These are phyloP conservation scores for Colletotrichum musicola DNA, from an alignment of 2,329 filamentous ascomycete species.

Conservation along the genomic window DNA sequence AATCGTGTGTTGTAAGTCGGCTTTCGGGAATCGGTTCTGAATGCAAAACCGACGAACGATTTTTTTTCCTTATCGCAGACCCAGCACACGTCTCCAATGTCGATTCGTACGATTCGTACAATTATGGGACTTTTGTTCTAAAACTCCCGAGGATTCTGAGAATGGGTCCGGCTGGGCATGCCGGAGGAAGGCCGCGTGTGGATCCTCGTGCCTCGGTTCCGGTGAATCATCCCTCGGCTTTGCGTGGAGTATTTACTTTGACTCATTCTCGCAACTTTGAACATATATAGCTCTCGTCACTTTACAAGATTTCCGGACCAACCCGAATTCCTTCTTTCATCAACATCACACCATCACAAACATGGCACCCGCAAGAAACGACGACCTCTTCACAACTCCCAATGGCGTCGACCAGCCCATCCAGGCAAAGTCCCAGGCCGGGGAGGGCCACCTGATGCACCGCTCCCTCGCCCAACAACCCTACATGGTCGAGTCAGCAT, in stretches of 20 bases:
- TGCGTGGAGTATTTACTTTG: conserved; percentile 6
- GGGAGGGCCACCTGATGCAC: conserved; percentile 46
- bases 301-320: no score
- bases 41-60: conserved; percentile 6
- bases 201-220: neutral
- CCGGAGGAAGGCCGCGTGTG: neutral
- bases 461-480: conserved; percentile 49
- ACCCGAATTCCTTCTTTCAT: no score
- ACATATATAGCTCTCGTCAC: neutral
- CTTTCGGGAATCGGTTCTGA: conserved; percentile 26
- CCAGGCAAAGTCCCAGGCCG: neutral
- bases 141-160: neutral
- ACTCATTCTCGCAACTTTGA: neutral
- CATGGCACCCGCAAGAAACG: conserved; percentile 39
- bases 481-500: conserved; percentile 56
- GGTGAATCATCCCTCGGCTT: conserved; percentile 11
- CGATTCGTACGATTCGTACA: neutral
- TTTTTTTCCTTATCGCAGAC: neutral
- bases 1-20: conserved; percentile 32
- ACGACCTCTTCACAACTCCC: neutral
- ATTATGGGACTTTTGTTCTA: conserved; percentile 1
- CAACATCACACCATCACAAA: neutral
- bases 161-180: neutral
- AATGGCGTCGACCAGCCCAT: conserved; percentile 39
- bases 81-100: neutral